Evolutionary conservation across 108 stramenopile genomes (phyloP).

Genomic region (Pseudonitzschia multistriata): DNA sequence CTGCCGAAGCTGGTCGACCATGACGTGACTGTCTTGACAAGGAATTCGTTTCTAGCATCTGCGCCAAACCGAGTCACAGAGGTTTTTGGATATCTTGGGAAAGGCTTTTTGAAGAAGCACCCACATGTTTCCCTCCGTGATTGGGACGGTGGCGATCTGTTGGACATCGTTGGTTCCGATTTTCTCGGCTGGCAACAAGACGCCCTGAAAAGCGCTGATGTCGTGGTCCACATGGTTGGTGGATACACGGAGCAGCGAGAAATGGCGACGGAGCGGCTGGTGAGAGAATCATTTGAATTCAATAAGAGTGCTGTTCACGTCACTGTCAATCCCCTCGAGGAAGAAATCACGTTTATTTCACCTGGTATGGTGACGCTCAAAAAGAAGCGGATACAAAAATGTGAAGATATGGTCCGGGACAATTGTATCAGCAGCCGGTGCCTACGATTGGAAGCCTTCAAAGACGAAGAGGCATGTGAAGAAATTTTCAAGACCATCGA

Average conservation of each 20-base stretch:
- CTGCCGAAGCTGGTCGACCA: conserved; percentile 56
- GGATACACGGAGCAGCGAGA: conserved; percentile 76
- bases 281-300: conserved; percentile 60
- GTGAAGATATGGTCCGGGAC: conserved; percentile 70
- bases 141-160: conserved; percentile 86
- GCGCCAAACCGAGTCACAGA: conserved; percentile 68
- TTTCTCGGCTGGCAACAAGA: conserved; percentile 85
- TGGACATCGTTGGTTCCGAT: conserved; percentile 82
- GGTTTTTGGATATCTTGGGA: conserved; percentile 77
- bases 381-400: conserved; percentile 51
- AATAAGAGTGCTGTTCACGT: conserved; percentile 67
- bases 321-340: conserved; percentile 57
- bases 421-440: conserved; percentile 63
- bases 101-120: conserved; percentile 51
- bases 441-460: conserved; percentile 59
- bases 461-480: conserved; percentile 53
- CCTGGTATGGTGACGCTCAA: conserved; percentile 54
- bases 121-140: conserved; percentile 65
- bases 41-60: conserved; percentile 79
- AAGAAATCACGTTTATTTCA: conserved; percentile 51
- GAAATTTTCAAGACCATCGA: conserved; percentile 39
- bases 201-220: conserved; percentile 59
- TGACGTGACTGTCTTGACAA: conserved; percentile 68
- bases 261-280: conserved; percentile 74
- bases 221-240: conserved; percentile 75